Evolutionary conservation across 1,284 basidiomycete genomes (phyloP), one percentile per base, ranked within the genome.

Genomic region (Ceratobasidium sp.): DNA sequence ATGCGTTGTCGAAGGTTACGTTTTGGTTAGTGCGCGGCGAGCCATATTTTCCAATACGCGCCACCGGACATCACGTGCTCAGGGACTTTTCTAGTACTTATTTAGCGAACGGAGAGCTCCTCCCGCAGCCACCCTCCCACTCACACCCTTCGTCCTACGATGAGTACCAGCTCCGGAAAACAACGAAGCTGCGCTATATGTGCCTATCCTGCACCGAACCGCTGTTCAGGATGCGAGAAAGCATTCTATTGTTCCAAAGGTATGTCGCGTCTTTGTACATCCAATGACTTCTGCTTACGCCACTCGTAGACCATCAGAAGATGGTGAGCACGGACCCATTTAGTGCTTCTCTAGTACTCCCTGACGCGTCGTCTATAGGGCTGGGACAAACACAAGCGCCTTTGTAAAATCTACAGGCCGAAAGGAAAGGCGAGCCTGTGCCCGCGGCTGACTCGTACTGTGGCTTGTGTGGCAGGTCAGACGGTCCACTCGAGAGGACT

Each of bases 141-240:
- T 33, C 33, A 33, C 33, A 33, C 33, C 33, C 33, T 33, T 33
- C 33, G 33, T 33, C 33, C 33, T 33, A 33, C 33, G 33, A 33
- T 33, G 33, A 33, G 33, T 33, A 33, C 33, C 33, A 33, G 33
- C 33, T 33, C 33, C 33, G 33, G 28, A 39, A 10, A 13, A 60
- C 58, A 51, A 20, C 49, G 9, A 60, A 60, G n/a, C 10, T 60
- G 58, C 28, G 26, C 7, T 28, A 60, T 60, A 6, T 60, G 58
- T 20, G 58, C 58, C 7, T 60, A 60, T 39, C 58, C 58, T 13
- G 58, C 58, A 13, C 26, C 58, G 12, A 60, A 33, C n/a, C 58
- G 58, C 28, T 60, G 58, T n/a, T 60, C 58, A 20, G 58, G 58
- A 39, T 60, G 58, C 58, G 58, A 60, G 58, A 60, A 60, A 20